Percentiles rank a stretch among this genome's conserved stretches.
phyloP scores from a whole-genome alignment of 192 early-diverging fungal species.

The Umbelopsis vinacea region DNA sequence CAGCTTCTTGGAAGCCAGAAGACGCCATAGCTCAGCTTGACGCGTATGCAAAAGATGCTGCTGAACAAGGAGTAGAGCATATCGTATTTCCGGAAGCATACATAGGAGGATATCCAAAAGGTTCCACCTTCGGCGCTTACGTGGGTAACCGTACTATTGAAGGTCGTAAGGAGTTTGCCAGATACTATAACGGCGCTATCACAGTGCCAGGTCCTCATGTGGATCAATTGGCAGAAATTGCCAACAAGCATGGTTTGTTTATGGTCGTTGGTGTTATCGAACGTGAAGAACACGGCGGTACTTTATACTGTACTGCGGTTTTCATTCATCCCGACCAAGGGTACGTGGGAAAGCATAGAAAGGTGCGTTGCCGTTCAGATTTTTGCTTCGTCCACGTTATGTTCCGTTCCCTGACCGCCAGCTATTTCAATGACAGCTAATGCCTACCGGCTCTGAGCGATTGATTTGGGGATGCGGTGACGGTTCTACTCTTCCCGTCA shows the following conservation, averaged over 20 bases:
- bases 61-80: background rate
- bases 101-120: constrained; percentile 23
- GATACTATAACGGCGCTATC: constrained; percentile 19
- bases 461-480: constrained; percentile 26
- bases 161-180: constrained; percentile 23
- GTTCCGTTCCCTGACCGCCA: background rate
- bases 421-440: background rate
- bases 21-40: constrained; percentile 12
- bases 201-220: constrained; percentile 3
- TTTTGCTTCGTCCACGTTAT: no score
- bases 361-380: background rate
- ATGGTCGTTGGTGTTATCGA: constrained; percentile 27
- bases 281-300: constrained; percentile 19
- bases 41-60: constrained; percentile 14
- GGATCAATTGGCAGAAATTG: constrained; percentile 1
- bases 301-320: constrained; percentile 20
- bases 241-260: background rate
- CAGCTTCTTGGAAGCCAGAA: constrained; percentile 13
- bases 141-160: constrained; percentile 13
- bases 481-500: constrained; percentile 20
- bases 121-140: constrained; percentile 6
- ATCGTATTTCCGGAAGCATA: constrained; percentile 23
- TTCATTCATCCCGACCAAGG: constrained; percentile 19
- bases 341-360: constrained; percentile 28
- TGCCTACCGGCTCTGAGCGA: constrained; percentile 24